Evolutionary conservation across 2,329 filamentous ascomycete species (phyloP), one percentile per base, ranked within the genome.

Genomic region (Fusarium duplospermum): DNA sequence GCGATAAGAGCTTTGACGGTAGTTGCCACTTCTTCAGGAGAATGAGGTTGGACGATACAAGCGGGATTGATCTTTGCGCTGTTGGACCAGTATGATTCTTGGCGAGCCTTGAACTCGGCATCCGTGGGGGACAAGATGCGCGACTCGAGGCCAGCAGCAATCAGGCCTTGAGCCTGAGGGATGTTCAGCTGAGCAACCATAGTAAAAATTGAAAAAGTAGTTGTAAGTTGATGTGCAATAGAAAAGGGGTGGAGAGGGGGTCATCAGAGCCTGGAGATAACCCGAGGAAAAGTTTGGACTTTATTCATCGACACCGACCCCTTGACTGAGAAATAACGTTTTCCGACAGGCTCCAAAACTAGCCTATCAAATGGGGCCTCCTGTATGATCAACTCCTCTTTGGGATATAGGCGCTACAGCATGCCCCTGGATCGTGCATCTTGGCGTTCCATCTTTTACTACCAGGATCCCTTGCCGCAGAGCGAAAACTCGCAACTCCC

Each of bases 81-180:
- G 36, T 67, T 73, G 42, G 70, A 73, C 70, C 70, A 73, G 60
- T 74, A 74, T 18, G 72, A 74, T 2, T 74, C 72, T 47, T 74
- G 69, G 42, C 72, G 72, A 31, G 57, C 65, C 3, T 33, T 54
- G 24, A 63, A 74, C 22, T 70, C 68, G 2, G 71, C 38, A 60
- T 74, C 68, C 1, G 36, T 45, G 1, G 65, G 68, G 13, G 38
- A 33, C n/a, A 72, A 45, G 24, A 74, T 47, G 1, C 54, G 65
- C 16, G 68, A 40, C 27, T 64, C 56, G 6, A 74, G 69, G 3
- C 71, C 71, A 45, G 69, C 71, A 10, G 31, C 62, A 8, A 72
- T 10, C 2, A 74, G 69, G 16, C 57, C 40, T 40, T 69, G 52
- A 2, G 64, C 64, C 11, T 63, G 47, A n/a, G 64, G 47, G 20